Conservation (phyloP, 805 yeast species). For the Priceomyces medius region DNA sequence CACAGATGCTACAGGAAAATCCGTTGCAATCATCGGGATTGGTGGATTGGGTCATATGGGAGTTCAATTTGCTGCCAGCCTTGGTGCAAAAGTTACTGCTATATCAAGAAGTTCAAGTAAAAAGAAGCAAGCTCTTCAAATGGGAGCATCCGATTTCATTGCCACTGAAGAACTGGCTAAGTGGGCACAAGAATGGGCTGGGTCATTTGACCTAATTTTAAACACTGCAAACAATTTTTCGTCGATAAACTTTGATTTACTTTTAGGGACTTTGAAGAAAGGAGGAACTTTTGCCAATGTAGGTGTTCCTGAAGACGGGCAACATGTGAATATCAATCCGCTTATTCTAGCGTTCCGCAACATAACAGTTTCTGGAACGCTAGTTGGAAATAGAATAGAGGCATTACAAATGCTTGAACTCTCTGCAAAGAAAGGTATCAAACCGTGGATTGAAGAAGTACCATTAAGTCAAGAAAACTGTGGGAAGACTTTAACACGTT, state of each 20-base stretch:
- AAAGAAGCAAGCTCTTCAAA: constrained; percentile 27
- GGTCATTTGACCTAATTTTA: constrained; percentile 50
- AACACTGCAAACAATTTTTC: constrained; percentile 53
- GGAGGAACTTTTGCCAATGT: constrained; percentile 61
- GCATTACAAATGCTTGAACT: constrained; percentile 64
- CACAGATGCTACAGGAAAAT: constrained; percentile 19
- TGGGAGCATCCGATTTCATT: constrained; percentile 37
- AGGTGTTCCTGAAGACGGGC: constrained; percentile 58
- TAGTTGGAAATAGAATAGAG: constrained; percentile 51
- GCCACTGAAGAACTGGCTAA: constrained; percentile 52
- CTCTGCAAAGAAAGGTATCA: constrained; percentile 57
- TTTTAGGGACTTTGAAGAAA: constrained; percentile 24
- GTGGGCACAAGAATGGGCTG: constrained; percentile 33
- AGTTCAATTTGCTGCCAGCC: constrained; percentile 55
- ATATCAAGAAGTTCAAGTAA: constrained; percentile 28
- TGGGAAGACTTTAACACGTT: constrained; percentile 53
- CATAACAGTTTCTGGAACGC: constrained; percentile 49
- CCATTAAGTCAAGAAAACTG: constrained; percentile 54
- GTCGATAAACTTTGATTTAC: constrained; percentile 35
- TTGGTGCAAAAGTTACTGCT: constrained; percentile 63
- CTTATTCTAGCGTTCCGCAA: constrained; percentile 51
- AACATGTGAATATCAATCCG: constrained; percentile 47
- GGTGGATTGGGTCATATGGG: constrained; percentile 71
- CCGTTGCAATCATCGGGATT: constrained; percentile 61
- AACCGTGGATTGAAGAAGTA: constrained; percentile 63